Evolutionary conservation across 345 rosid species (phyloP).

Genomic region (Conringia planisiliqua): DNA sequence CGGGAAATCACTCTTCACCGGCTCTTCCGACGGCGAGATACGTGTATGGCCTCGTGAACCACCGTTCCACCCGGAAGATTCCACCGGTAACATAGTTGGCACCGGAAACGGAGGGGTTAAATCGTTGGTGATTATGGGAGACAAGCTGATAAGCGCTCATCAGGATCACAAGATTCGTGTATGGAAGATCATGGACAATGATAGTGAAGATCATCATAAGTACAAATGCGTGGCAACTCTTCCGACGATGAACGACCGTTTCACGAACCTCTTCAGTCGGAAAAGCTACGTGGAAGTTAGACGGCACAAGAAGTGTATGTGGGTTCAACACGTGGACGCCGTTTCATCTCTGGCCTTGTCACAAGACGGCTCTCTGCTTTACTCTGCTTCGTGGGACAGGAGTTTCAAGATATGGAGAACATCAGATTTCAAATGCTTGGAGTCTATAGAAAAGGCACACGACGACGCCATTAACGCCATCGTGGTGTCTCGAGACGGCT

Average conservation of each 20-base stretch:
- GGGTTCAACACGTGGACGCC: constrained; percentile 79
- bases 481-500: constrained; percentile 49
- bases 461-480: constrained; percentile 73
- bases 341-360: constrained; percentile 58
- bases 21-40: constrained; percentile 54
- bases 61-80: neutral
- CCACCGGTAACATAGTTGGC: constrained; percentile 18
- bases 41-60: constrained; percentile 45
- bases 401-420: constrained; percentile 72
- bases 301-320: constrained; percentile 64
- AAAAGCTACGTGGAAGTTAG: constrained; percentile 65
- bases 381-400: constrained; percentile 80
- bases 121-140: constrained; percentile 44
- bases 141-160: constrained; percentile 61
- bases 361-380: constrained; percentile 42
- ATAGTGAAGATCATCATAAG: constrained; percentile 17
- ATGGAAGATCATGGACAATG: constrained; percentile 55
- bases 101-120: constrained; percentile 50
- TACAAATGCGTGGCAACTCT: constrained; percentile 52
- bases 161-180: constrained; percentile 77
- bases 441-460: constrained; percentile 57
- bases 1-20: constrained; percentile 41
- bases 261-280: constrained; percentile 37
- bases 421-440: constrained; percentile 54
- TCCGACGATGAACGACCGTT: constrained; percentile 59